phyloP scores from a whole-genome alignment of 257 asterid species.

The Capsicum chinense region DNA sequence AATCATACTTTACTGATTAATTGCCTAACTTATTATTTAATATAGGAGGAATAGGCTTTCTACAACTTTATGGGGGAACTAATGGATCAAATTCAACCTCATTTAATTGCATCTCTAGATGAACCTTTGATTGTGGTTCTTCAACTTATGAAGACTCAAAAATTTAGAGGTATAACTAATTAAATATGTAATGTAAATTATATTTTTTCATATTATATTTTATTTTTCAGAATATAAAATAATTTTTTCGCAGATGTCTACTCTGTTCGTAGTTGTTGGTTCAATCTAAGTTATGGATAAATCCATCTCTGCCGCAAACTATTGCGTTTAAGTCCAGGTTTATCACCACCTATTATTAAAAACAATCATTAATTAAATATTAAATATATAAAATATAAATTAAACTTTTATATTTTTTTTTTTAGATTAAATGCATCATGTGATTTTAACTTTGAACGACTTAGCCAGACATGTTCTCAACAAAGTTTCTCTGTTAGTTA shows the following conservation, averaged over 20 bases:
- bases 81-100: background rate
- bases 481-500: background rate
- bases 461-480: background rate
- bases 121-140: background rate
- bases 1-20: no score
- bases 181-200: no score
- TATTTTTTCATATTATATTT: no score
- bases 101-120: no score
- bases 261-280: background rate
- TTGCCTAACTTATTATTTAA: no score
- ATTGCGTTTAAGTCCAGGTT: no score
- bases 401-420: no score
- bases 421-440: background rate
- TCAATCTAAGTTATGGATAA: background rate
- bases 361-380: no score
- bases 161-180: background rate
- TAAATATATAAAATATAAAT: no score
- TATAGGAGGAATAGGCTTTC: background rate
- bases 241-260: background rate
- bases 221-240: no score
- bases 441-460: background rate
- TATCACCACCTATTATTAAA: no score
- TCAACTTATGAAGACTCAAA: background rate
- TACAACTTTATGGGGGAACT: background rate
- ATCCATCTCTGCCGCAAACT: background rate